A percentile compares a stretch with the other conserved stretches of the same genome.
phyloP scores from a whole-genome alignment of 176 grass and related monocot genomes.

The Poa pratensis region DNA sequence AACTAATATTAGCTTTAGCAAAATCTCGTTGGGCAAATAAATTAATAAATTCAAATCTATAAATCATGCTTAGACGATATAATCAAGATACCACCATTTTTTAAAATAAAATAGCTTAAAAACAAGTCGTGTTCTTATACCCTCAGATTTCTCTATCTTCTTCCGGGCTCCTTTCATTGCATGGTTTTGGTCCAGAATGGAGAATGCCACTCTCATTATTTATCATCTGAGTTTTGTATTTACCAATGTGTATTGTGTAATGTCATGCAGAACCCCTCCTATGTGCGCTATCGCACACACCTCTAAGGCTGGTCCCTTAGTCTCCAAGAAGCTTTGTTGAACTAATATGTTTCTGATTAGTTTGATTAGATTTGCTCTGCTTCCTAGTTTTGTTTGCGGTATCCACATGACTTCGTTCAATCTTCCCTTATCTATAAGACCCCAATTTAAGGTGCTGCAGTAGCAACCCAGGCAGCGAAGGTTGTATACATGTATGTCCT shows the following conservation, averaged over 20 bases:
- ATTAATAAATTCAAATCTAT: not conserved
- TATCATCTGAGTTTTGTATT: not conserved
- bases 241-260: not conserved
- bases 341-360: not conserved
- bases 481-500: not conserved
- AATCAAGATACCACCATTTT: not conserved
- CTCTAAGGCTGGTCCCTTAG: not conserved
- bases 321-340: constrained; percentile 3
- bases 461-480: not conserved
- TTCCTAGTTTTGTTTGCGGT: not conserved
- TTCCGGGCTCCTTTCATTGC: not conserved
- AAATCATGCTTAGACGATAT: not conserved
- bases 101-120: not conserved
- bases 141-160: not conserved
- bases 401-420: not conserved
- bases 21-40: not conserved
- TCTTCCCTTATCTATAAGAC: not conserved
- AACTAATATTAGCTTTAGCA: not conserved
- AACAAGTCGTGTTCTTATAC: not conserved
- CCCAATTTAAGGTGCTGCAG: not conserved
- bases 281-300: not conserved
- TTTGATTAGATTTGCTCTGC: constrained; percentile 9
- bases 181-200: not conserved
- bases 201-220: not conserved
- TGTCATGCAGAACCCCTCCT: not conserved